Evolutionary conservation across 2,329 filamentous ascomycete genomes (phyloP).

Genomic region (Sarocladium strictum): DNA sequence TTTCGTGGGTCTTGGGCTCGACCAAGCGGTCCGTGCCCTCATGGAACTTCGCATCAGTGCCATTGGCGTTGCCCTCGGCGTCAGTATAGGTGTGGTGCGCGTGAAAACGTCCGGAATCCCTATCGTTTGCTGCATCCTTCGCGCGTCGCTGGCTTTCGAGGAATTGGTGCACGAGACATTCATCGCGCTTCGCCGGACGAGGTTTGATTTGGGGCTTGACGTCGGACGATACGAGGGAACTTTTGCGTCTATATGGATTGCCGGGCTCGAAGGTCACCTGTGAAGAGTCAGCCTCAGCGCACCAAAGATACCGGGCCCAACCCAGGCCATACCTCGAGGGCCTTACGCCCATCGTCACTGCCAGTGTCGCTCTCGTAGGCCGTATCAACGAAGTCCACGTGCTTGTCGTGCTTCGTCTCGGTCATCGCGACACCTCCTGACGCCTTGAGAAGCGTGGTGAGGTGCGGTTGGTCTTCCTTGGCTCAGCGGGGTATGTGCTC

Average conservation of each 20-base stretch:
- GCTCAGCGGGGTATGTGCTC: neutral
- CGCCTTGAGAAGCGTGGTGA: neutral
- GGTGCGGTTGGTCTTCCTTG: neutral
- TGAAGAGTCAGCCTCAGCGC: constrained; percentile 5
- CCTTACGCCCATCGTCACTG: constrained; percentile 44
- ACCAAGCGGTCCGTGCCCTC: constrained; percentile 10
- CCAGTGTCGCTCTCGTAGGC: constrained; percentile 28
- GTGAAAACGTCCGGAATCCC: constrained; percentile 20
- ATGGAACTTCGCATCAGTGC: constrained; percentile 5
- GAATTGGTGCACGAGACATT: constrained; percentile 61
- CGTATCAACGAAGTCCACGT: constrained; percentile 23
- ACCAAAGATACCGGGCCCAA: neutral
- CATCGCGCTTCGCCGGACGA: constrained; percentile 32
- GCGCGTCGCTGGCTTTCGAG: constrained; percentile 48
- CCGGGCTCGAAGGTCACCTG: constrained; percentile 56
- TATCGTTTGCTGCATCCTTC: constrained; percentile 21
- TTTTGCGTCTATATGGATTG: constrained; percentile 59
- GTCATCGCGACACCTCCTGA: too few species aligned
- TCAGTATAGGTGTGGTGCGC: constrained; percentile 23
- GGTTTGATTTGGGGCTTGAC: constrained; percentile 24
- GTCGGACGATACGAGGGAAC: constrained; percentile 53
- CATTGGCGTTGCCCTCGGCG: constrained; percentile 12
- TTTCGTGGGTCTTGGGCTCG: constrained; percentile 17
- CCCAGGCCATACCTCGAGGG: constrained; percentile 42
- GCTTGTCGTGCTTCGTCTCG: neutral